A percentile compares a stretch with the other conserved stretches of the same genome.
phyloP scores from a whole-genome alignment of 768 basidiomycete genomes.

The Podaxis mareebaensis region DNA sequence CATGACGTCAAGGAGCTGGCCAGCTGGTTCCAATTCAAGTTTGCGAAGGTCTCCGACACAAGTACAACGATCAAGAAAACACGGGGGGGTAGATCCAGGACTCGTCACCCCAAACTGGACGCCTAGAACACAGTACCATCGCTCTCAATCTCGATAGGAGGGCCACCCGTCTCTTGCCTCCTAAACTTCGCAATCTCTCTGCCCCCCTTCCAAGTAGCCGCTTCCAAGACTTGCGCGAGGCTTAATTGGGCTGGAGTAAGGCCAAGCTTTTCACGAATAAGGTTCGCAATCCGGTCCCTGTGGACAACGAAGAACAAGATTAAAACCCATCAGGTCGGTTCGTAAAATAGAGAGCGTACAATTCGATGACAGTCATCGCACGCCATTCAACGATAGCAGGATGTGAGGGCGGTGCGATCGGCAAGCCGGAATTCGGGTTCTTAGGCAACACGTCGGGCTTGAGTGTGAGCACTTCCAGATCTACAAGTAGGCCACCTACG shows the following conservation, averaged over 20 bases:
- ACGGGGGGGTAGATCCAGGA: neutral
- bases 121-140: slow-evolving; percentile 79
- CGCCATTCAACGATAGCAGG: slow-evolving; percentile 96
- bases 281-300: slow-evolving; percentile 79
- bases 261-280: slow-evolving; percentile 61
- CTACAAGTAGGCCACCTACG: slow-evolving; percentile 83
- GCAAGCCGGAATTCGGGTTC: slow-evolving; percentile 52
- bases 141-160: slow-evolving; percentile 83
- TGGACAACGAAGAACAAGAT: neutral
- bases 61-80: neutral
- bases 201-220: slow-evolving; percentile 97
- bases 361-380: slow-evolving; percentile 89
- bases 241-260: slow-evolving; percentile 55
- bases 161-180: slow-evolving; percentile 74
- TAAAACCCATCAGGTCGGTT: neutral
- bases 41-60: no score
- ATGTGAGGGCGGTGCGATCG: slow-evolving; percentile 71
- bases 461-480: slow-evolving; percentile 77
- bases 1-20: no score
- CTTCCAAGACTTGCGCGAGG: slow-evolving; percentile 88
- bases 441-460: slow-evolving; percentile 55
- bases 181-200: slow-evolving; percentile 85
- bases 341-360: slow-evolving; percentile 49
- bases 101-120: slow-evolving; percentile 4
- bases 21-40: no score